Conservation (phyloP, 2,329 filamentous ascomycete genomes). For the Alternaria sp. region DNA sequence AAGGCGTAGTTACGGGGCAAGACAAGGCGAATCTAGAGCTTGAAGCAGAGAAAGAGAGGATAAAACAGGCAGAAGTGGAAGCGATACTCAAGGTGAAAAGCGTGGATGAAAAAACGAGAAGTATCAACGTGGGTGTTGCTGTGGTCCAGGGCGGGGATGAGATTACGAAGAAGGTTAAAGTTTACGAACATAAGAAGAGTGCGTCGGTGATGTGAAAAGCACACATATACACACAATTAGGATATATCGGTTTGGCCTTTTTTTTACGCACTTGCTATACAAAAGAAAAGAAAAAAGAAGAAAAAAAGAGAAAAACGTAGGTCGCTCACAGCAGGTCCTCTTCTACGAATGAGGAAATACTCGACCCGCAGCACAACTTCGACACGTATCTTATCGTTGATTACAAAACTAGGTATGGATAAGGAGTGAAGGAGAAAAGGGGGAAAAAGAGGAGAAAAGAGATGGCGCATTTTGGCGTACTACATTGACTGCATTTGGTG, state of each 20-base stretch:
- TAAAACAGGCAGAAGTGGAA: slow-evolving; percentile 10
- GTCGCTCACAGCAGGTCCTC: neutral
- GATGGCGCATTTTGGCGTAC: slow-evolving; percentile 2
- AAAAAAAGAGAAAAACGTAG: neutral
- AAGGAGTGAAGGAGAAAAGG: neutral
- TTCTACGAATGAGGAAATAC: neutral
- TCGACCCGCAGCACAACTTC: neutral
- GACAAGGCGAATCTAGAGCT: slow-evolving; percentile 35
- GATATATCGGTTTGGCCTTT: neutral
- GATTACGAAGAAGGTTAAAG: slow-evolving; percentile 3
- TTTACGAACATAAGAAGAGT: slow-evolving; percentile 15
- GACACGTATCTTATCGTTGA: neutral
- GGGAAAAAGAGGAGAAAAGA: neutral
- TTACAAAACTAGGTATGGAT: neutral
- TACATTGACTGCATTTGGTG: neutral
- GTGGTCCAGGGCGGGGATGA: slow-evolving; percentile 14
- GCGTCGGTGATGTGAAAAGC: slow-evolving; percentile 9
- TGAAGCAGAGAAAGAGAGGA: slow-evolving; percentile 21
- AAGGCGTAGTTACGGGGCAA: slow-evolving; percentile 44
- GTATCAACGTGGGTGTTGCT: slow-evolving; percentile 17
- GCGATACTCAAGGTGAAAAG: slow-evolving; percentile 12
- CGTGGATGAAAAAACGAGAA: neutral
- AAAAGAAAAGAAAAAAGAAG: too few species aligned
- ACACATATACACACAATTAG: neutral
- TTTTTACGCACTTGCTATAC: neutral